phyloP scores from a whole-genome alignment of 768 basidiomycete species.

The Trametes villosa region DNA sequence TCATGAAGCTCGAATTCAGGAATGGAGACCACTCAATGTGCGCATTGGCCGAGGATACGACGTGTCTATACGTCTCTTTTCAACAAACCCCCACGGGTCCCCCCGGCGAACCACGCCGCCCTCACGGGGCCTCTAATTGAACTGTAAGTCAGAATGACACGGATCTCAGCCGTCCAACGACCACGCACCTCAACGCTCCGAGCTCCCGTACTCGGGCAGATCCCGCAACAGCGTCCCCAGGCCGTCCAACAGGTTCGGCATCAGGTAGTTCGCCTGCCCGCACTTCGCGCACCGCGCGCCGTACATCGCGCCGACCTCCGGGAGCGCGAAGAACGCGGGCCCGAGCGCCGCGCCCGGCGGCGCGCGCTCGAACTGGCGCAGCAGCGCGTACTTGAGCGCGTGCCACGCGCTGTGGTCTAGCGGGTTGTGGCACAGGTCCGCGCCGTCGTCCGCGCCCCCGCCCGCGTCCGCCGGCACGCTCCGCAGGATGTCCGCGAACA shows the following conservation, averaged over 20 bases:
- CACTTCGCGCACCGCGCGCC: conserved; percentile 25
- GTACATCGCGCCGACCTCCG: conserved; percentile 19
- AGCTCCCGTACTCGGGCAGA: no score
- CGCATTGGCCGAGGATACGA: not conserved
- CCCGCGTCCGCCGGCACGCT: conserved; percentile 9
- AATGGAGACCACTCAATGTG: not conserved
- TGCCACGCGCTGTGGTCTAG: conserved; percentile 26
- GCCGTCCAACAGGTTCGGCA: conserved; percentile 22
- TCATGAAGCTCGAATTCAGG: no score
- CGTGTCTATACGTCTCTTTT: not conserved
- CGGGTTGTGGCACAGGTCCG: conserved; percentile 14
- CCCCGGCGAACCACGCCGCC: not conserved
- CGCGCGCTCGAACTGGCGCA: conserved; percentile 17
- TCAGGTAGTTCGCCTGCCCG: conserved; percentile 6
- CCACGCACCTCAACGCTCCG: not conserved
- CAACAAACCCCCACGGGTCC: not conserved
- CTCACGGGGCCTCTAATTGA: not conserved
- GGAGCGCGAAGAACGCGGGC: conserved; percentile 9
- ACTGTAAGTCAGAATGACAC: not conserved
- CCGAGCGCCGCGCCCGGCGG: conserved; percentile 20
- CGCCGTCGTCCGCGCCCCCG: not conserved
- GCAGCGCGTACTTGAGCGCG: conserved; percentile 27
- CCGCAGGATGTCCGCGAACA: conserved; percentile 38
- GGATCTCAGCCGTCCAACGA: not conserved
- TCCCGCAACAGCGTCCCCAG: not conserved